phyloP scores from a whole-genome alignment of 2,329 filamentous ascomycete genomes.

The Endothia cerciana region DNA sequence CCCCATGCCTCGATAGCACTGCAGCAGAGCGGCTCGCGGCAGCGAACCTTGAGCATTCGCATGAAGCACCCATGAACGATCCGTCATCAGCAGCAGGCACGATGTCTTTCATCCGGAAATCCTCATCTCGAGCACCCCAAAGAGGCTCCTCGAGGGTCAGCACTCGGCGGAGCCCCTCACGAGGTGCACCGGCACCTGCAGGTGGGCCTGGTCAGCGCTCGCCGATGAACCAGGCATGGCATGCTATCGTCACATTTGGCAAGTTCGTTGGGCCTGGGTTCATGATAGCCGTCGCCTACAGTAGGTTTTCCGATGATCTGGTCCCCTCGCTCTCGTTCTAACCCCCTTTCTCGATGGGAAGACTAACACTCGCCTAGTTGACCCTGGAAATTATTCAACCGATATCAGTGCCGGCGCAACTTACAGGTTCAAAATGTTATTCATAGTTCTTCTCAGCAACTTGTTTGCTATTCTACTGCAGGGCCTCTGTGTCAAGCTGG shows the following conservation, averaged over 20 bases:
- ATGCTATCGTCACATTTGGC: conserved; percentile 50
- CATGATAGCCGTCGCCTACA: conserved; percentile 64
- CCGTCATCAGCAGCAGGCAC: not conserved
- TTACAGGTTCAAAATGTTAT: conserved; percentile 68
- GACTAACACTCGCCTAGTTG: conserved; percentile 43
- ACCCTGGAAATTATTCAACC: conserved; percentile 71
- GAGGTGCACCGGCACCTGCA: not conserved
- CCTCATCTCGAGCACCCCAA: not conserved
- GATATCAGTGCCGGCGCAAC: conserved; percentile 70
- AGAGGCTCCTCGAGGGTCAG: not conserved
- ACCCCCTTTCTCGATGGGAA: too few species aligned
- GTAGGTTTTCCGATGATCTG: conserved; percentile 39
- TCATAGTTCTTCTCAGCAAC: conserved; percentile 71
- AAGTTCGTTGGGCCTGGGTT: conserved; percentile 70
- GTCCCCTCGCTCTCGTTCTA: too few species aligned
- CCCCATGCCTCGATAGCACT: too few species aligned
- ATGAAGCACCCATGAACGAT: not conserved
- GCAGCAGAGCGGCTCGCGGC: conserved; percentile 1
- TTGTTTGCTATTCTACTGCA: conserved; percentile 73
- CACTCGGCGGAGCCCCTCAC: not conserved
- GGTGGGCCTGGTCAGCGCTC: conserved; percentile 16
- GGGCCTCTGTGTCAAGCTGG: conserved; percentile 69
- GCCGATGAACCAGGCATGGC: conserved; percentile 29
- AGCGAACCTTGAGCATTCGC: not conserved
- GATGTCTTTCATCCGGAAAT: not conserved